Evolutionary conservation across 139 green algal genomes (phyloP).

Genomic region (Coccomyxa sp.): DNA sequence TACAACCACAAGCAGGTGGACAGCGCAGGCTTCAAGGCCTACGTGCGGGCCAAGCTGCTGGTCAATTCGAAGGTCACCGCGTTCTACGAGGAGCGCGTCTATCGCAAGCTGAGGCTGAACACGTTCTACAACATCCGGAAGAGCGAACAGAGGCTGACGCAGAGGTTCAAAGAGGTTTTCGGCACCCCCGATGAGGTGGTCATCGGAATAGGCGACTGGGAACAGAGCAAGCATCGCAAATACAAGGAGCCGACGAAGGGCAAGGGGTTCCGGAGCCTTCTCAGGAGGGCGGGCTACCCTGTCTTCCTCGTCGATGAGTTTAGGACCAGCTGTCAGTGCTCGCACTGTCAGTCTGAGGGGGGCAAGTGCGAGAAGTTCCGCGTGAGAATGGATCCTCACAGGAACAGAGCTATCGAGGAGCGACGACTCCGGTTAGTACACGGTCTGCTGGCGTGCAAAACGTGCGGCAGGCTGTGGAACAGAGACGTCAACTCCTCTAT

Average conservation of each 20-base stretch:
- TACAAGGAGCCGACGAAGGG: neutral
- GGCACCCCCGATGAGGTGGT: neutral
- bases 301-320: too few species aligned
- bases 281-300: neutral
- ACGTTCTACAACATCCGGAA: constrained; percentile 1
- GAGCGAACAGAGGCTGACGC: neutral
- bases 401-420: neutral
- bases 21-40: too few species aligned
- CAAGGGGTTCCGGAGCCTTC: neutral
- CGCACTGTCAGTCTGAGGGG: neutral
- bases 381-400: neutral
- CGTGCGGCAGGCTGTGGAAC: too few species aligned
- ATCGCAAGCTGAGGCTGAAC: neutral
- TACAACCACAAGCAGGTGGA: too few species aligned
- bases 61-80: neutral
- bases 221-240: neutral
- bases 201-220: neutral
- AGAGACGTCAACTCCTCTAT: too few species aligned
- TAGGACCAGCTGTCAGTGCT: neutral
- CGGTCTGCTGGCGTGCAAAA: too few species aligned
- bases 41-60: neutral
- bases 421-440: too few species aligned
- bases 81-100: neutral
- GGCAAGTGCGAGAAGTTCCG: neutral
- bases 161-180: neutral